Evolutionary conservation across 495 filamentous ascomycete species (phyloP), one percentile per base, ranked within the genome.

Genomic region (Penicillium arizonense): DNA sequence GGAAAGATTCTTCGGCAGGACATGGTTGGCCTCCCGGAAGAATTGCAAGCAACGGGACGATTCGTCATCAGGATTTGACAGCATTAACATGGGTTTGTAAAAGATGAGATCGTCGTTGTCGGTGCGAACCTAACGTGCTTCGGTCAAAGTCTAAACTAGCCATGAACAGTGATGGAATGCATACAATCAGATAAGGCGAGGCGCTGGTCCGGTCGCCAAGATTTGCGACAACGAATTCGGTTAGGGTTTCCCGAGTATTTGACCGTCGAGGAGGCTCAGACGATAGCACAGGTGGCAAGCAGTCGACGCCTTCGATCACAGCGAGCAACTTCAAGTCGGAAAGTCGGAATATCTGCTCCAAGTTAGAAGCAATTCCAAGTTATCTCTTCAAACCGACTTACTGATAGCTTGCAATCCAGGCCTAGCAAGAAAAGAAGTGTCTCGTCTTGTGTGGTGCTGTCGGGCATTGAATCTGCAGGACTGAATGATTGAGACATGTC

Each of bases 31-130:
- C n/a, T 92, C 73, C 59, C 95, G 96, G 12, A 85, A 69, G 59
- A 96, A 97, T 44, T 84, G 81, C 11, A 97, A 69, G 6, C 68
- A 72, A 37, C 78, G 64, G 11, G 68, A 65, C 16, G 46, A 18
- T 52, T 24, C 66, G 47, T 54, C 59, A 44, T 28, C 61, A 61
- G 46, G 63, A 3, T 54, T 50, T 4, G 69, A 52, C 10, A 35
- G 30, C 10, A 68, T 68, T 52, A 79, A 75, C 64, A 86, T 91
- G 0, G 92, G 90, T 63, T 89, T 83, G 63, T 97, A 98, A 40
- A 97, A 76, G n/a, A 85, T 84, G 4, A 97, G 68, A 60, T 97
- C 92, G 51, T 96, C 86, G 53, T 81, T 86, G 10, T 78, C 77
- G 37, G 89, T 87, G 26, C 93, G 89, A 37, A 90, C 73, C 88